A percentile compares a stretch with the other conserved stretches of the same genome.
Evolutionary conservation across 805 yeast genomes (phyloP).

Genomic region (Candida maesae): DNA sequence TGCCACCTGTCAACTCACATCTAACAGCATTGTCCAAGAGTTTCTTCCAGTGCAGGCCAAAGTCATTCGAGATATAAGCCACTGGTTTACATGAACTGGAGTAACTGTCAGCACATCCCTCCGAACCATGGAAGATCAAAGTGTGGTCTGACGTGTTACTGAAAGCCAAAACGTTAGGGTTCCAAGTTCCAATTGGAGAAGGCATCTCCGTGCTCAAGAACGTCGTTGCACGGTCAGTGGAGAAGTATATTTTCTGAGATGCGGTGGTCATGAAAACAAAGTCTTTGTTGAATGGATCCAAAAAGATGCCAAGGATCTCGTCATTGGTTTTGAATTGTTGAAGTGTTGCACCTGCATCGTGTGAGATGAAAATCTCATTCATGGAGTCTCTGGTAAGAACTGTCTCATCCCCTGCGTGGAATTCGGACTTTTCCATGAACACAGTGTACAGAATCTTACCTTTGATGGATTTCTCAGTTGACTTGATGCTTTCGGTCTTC

Average conservation of each 20-base stretch:
- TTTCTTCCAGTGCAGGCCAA: conserved; percentile 57
- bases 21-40: conserved; percentile 46
- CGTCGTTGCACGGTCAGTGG: conserved; percentile 60
- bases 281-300: conserved; percentile 57
- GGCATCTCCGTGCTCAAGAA: conserved; percentile 37
- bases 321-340: conserved; percentile 23
- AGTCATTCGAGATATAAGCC: conserved; percentile 61
- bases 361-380: conserved; percentile 58
- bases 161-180: conserved; percentile 45
- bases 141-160: conserved; percentile 47
- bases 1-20: conserved; percentile 64
- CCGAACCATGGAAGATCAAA: conserved; percentile 67
- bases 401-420: conserved; percentile 50
- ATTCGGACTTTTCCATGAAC: conserved; percentile 44
- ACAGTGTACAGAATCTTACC: conserved; percentile 51
- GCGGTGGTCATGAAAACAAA: conserved; percentile 29
- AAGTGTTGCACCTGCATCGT: conserved; percentile 37
- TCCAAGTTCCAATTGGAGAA: conserved; percentile 8
- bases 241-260: conserved; percentile 39
- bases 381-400: conserved; percentile 53
- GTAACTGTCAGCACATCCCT: conserved; percentile 40
- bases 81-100: conserved; percentile 43
- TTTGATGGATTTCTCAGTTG: conserved; percentile 40
- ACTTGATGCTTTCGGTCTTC: conserved; percentile 25
- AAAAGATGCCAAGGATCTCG: conserved; percentile 44